phyloP scores from a whole-genome alignment of 1,139 yeast genomes.

The Diutina pseudorugosa region DNA sequence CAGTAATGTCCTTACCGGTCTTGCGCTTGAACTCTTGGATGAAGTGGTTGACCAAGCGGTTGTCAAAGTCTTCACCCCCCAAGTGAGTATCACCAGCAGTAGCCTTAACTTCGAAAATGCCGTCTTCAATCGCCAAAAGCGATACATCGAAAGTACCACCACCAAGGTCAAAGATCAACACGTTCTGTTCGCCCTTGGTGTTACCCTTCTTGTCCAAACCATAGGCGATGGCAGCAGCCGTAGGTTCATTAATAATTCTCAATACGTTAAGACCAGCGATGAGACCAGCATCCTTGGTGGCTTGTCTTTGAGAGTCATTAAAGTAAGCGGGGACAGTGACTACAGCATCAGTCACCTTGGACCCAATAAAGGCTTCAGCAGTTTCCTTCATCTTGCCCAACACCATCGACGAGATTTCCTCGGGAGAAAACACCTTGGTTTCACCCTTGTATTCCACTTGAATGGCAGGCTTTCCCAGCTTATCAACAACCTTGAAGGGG shows the following conservation, averaged over 20 bases:
- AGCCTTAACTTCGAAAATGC: constrained; percentile 41
- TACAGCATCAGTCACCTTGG: constrained; percentile 85
- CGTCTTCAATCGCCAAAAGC: constrained; percentile 37
- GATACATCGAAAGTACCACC: constrained; percentile 46
- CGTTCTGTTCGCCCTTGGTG: constrained; percentile 36
- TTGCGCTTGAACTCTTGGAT: constrained; percentile 70
- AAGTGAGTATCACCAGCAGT: constrained; percentile 45
- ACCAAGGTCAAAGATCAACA: constrained; percentile 30
- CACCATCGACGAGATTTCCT: constrained; percentile 88
- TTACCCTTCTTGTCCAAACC: constrained; percentile 62
- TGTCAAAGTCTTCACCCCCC: constrained; percentile 70
- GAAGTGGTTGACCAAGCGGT: constrained; percentile 4
- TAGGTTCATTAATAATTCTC: constrained; percentile 95
- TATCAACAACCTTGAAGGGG: constrained; percentile 59
- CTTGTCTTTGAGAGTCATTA: constrained; percentile 98
- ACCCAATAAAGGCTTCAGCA: constrained; percentile 86
- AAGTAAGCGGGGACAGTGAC: constrained; percentile 97
- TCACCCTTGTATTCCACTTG: constrained; percentile 58
- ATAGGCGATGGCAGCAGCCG: constrained; percentile 97
- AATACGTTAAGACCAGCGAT: constrained; percentile 92
- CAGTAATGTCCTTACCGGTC: constrained; percentile 63
- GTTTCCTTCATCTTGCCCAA: constrained; percentile 85
- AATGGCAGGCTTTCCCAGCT: constrained; percentile 72
- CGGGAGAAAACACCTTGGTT: constrained; percentile 63
- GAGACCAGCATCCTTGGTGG: constrained; percentile 95